These are phyloP conservation scores for Daldinia bambusicola DNA, from an alignment of 495 filamentous ascomycete species.

Conservation along the genomic window DNA sequence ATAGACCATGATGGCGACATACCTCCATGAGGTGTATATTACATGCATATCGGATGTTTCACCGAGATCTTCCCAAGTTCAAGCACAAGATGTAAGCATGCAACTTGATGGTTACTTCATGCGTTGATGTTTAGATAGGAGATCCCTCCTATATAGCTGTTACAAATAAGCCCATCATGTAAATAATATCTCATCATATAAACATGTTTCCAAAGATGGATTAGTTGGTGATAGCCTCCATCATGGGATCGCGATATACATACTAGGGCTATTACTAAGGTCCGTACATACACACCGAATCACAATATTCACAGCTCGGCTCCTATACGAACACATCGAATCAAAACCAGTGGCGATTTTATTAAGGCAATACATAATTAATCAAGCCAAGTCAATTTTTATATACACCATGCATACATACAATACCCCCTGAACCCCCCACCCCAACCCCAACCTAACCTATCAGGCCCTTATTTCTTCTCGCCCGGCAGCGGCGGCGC, in stretches of 20 bases:
- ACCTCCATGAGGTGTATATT: neutral
- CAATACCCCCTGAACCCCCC: neutral
- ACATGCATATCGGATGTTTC: too few relatives aligned
- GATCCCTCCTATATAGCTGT: neutral
- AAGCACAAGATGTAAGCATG: slow-evolving; percentile 5
- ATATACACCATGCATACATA: neutral
- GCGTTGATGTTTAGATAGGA: neutral
- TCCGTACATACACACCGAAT: slow-evolving; percentile 3
- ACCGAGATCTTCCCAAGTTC: slow-evolving; percentile 11
- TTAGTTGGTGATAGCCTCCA: neutral
- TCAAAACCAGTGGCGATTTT: slow-evolving; percentile 44
- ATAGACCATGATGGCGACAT: neutral
- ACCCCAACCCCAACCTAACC: too few relatives aligned
- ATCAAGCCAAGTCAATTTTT: slow-evolving; percentile 8
- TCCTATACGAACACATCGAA: neutral
- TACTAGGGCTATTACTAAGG: slow-evolving; percentile 37
- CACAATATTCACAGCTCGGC: neutral
- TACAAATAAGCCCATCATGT: neutral
- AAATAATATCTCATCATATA: neutral
- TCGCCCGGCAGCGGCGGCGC: slow-evolving; percentile 65
- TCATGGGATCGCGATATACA: slow-evolving; percentile 11
- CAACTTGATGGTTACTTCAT: neutral
- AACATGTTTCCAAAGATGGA: neutral
- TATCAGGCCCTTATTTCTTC: slow-evolving; percentile 10
- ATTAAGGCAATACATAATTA: neutral